Percentiles rank a stretch among this genome's conserved stretches.
Conservation (phyloP, 169 alveolate genomes). For the Cryptosporidium sp. region DNA sequence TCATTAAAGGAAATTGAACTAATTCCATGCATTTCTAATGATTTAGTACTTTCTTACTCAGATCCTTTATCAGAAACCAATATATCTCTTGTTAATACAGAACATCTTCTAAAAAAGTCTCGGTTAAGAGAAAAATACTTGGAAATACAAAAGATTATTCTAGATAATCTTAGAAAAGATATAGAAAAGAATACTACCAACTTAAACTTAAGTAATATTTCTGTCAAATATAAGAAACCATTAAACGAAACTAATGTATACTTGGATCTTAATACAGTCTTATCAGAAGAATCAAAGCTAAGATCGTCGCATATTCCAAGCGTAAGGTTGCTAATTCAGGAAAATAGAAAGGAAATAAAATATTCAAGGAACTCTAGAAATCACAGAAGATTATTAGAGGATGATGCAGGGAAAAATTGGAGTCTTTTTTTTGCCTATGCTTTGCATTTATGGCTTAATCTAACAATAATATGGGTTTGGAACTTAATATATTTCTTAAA, state of each 20-base stretch:
- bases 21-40: slow-evolving; percentile 60
- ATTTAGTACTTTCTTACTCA: slow-evolving; percentile 45
- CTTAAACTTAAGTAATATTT: background rate
- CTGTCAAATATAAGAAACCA: slow-evolving; percentile 4
- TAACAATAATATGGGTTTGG: background rate
- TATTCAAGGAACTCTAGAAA: background rate
- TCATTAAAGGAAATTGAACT: slow-evolving; percentile 32
- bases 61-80: slow-evolving; percentile 43
- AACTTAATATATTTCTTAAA: background rate
- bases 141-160: slow-evolving; percentile 23
- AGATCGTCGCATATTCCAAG: slow-evolving; percentile 28
- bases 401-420: background rate
- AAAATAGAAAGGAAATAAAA: background rate
- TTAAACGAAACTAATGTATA: background rate
- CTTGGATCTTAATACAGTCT: slow-evolving; percentile 41
- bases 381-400: background rate
- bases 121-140: slow-evolving; percentile 4
- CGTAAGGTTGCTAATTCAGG: slow-evolving; percentile 12
- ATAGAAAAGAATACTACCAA: background rate
- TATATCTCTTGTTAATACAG: slow-evolving; percentile 7
- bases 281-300: slow-evolving; percentile 32
- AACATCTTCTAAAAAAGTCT: slow-evolving; percentile 4
- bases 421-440: background rate
- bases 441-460: background rate
- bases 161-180: slow-evolving; percentile 3